phyloP scores from a whole-genome alignment of 2,329 filamentous ascomycete species.

The Botrytis fabae region DNA sequence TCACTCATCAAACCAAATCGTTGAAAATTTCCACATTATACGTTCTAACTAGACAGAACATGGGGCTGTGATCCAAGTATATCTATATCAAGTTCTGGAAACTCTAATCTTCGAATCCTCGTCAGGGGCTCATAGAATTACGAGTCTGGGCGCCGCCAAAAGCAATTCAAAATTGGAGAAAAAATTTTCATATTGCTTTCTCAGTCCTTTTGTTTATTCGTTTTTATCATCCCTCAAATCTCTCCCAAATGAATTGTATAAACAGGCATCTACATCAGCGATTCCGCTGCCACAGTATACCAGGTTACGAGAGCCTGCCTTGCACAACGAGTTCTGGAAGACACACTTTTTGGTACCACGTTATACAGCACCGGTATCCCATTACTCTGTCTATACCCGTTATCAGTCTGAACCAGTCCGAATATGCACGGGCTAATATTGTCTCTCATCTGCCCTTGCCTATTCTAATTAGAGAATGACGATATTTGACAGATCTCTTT shows the following conservation, averaged over 20 bases:
- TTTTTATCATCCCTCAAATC: not conserved
- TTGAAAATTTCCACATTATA: not conserved
- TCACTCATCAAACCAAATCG: not conserved
- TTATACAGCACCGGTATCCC: constrained; percentile 10
- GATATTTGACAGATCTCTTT: constrained; percentile 21
- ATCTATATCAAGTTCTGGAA: not conserved
- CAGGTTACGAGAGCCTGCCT: constrained; percentile 3
- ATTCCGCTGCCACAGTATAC: not conserved
- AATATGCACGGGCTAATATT: constrained; percentile 14
- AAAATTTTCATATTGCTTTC: not conserved
- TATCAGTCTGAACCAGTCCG: constrained; percentile 16
- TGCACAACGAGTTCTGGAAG: constrained; percentile 2
- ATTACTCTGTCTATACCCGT: constrained; percentile 17
- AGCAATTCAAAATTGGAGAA: constrained; percentile 7
- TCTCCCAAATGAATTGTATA: not conserved
- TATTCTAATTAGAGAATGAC: not conserved
- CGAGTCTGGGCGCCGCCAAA: constrained; percentile 2
- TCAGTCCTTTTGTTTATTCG: not conserved
- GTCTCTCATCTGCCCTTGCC: constrained; percentile 14
- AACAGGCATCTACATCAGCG: not conserved
- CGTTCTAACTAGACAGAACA: not conserved
- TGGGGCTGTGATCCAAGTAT: not conserved
- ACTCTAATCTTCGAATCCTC: not conserved
- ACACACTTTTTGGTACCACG: constrained; percentile 1
- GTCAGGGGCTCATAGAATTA: constrained; percentile 13